Base-by-base conservation (phyloP, 805 yeast species). In the Saccharomycopsis synnaedendra region DNA sequence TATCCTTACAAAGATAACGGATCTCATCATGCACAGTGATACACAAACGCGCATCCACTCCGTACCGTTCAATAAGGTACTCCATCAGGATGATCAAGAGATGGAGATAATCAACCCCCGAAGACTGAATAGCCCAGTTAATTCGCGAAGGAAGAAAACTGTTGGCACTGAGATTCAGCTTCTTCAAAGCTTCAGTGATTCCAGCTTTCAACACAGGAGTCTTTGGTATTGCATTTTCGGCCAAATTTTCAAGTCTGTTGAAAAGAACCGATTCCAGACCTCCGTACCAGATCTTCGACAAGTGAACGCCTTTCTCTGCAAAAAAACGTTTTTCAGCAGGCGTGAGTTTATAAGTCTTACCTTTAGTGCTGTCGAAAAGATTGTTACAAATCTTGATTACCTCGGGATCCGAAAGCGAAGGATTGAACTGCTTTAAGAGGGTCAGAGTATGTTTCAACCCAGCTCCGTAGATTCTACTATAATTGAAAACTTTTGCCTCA, bases 391-490 rank as follows among this genome's bases (percentile, higher is more conserved):
- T 75, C 11, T 60, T 57, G 5, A 65, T 66, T 1, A 96, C 95
- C 47, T 84, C 82, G 1, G 64, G 66, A 29, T 85, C 90, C 4
- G 78, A 60, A 32, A 88, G 62, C 2, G 66, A 63, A 0, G 94
- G 84, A 58, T 88, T 87, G 65, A 88, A 89, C 58, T 84, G 88
- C 56, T 85, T 82, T 52, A 93, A 68, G 40, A 89, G 65, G n/a
- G 83, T 76, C 0, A 87, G 75, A 0, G 98, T 96, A 65, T 88
- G 93, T 56, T 80, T 83, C 19, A 82, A 79, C 2, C 99, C 99
- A 0, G 99, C 98, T 28, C 99, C 99, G 64, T 93, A 93, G 39
- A 93, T 93, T 53, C 99, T 74, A 32, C 98, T 97, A 65, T 93
- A 93, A 60, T 93, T 93, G 71, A 93, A 94, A 5, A 89, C 78